A percentile compares a stretch with the other conserved stretches of the same genome.
phyloP scores from a whole-genome alignment of 2,329 filamentous ascomycete genomes.

The Coniochaeta sp. region DNA sequence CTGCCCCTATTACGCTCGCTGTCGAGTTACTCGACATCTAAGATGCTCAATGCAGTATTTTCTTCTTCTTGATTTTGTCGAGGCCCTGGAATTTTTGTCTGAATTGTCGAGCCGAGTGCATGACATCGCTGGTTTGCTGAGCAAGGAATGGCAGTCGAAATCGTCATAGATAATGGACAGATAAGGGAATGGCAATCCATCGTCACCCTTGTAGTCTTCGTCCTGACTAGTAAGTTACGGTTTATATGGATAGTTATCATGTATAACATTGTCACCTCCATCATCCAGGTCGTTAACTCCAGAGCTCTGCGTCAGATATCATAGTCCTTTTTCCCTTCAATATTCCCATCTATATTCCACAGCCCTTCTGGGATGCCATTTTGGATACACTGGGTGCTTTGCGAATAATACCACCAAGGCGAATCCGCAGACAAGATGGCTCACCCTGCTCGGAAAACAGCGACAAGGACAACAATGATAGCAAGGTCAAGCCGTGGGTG shows the following conservation, averaged over 20 bases:
- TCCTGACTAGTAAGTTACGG: conserved; percentile 56
- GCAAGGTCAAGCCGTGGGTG: conserved; percentile 31
- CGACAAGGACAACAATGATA: conserved; percentile 1
- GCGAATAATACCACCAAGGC: conserved; percentile 45
- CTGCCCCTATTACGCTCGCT: too few relatives aligned
- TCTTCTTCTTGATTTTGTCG: too few relatives aligned
- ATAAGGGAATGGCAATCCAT: conserved; percentile 64
- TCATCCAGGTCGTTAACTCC: not conserved
- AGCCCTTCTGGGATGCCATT: conserved; percentile 34
- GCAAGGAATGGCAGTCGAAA: conserved; percentile 8
- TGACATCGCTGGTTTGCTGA: too few relatives aligned
- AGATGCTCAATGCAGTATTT: too few relatives aligned
- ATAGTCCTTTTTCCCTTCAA: conserved; percentile 63
- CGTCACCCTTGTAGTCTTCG: conserved; percentile 60
- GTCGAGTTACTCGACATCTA: too few relatives aligned
- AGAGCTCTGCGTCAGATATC: conserved; percentile 41
- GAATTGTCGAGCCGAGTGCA: too few relatives aligned
- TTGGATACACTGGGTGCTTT: conserved; percentile 30
- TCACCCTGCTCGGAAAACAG: conserved; percentile 6
- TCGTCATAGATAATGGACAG: conserved; percentile 31
- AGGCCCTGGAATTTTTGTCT: too few relatives aligned
- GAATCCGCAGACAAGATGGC: conserved; percentile 2
- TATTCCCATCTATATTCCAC: conserved; percentile 54
- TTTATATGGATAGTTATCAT: not conserved
- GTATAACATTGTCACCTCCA: too few relatives aligned